A percentile compares a stretch with the other conserved stretches of the same genome.
phyloP scores from a whole-genome alignment of 345 rosid species.

The Camelina hispida region DNA sequence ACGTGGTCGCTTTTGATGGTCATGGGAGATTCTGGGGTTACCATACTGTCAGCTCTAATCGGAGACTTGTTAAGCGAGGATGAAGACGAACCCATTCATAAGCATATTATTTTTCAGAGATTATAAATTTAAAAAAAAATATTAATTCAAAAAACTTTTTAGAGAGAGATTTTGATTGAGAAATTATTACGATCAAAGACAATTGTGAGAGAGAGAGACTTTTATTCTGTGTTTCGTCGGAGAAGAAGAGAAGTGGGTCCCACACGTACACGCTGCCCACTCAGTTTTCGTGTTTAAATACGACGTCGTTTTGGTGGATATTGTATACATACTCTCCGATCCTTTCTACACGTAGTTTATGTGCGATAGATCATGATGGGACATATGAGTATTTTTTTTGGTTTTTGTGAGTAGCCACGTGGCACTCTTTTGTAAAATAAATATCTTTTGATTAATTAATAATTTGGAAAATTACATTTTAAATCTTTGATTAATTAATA shows the following conservation, averaged over 20 bases:
- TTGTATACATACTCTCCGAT: neutral
- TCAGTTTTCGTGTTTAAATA: constrained; percentile 36
- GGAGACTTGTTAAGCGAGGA: constrained; percentile 43
- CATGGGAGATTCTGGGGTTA: constrained; percentile 36
- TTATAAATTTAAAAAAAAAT: neutral
- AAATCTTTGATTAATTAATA: no score
- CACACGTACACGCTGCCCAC: constrained; percentile 48
- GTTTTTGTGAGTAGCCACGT: constrained; percentile 20
- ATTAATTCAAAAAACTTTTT: neutral
- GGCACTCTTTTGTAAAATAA: constrained; percentile 1
- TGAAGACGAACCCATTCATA: constrained; percentile 40
- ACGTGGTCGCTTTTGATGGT: constrained; percentile 22
- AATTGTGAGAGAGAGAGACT: neutral
- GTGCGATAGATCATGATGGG: constrained; percentile 34
- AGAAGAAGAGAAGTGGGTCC: constrained; percentile 37
- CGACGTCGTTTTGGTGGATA: constrained; percentile 30
- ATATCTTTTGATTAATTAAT: no score
- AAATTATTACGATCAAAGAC: neutral
- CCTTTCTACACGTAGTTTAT: constrained; percentile 21
- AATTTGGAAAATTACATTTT: no score
- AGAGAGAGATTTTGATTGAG: constrained; percentile 7
- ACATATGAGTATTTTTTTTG: neutral
- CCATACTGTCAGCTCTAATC: constrained; percentile 38
- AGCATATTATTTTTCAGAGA: neutral
- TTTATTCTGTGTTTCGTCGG: constrained; percentile 18